Conservation (phyloP, 371 early-diverging fungal species). For the Funneliformis caledonium region DNA sequence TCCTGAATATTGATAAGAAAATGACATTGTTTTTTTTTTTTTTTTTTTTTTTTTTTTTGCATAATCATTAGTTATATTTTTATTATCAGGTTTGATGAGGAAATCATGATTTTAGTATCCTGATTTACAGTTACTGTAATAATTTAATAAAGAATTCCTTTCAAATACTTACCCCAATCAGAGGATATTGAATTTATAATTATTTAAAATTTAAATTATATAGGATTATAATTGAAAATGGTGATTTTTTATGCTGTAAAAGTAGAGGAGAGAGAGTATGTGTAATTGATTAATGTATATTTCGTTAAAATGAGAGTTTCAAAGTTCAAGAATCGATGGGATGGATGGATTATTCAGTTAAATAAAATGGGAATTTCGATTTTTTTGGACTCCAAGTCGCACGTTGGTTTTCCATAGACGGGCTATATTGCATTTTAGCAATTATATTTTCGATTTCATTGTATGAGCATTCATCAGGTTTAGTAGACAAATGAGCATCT, state of each 20-base stretch:
- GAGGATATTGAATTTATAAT: background rate
- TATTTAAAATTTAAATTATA: background rate
- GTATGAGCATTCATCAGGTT: slow-evolving; percentile 22
- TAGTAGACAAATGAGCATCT: slow-evolving; percentile 28
- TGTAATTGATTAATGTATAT: background rate
- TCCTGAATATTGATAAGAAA: background rate
- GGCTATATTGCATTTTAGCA: slow-evolving; percentile 12
- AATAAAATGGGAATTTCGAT: background rate
- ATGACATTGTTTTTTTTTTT: background rate
- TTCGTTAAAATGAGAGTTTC: background rate
- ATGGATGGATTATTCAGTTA: background rate
- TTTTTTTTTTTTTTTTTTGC: background rate
- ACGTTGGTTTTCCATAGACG: slow-evolving; percentile 36
- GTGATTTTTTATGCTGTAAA: background rate
- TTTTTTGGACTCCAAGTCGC: slow-evolving; percentile 26
- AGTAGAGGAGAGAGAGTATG: background rate
- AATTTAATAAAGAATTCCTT: background rate
- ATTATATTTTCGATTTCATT: slow-evolving; percentile 27
- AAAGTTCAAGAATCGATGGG: too few species aligned
- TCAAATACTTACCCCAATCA: too few species aligned
- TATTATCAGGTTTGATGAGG: background rate
- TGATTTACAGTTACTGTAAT: background rate
- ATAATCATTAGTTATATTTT: background rate
- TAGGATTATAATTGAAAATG: background rate
- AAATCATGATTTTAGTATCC: background rate